These are phyloP conservation scores for Ceratobasidium sp. DNA, from an alignment of 1,284 basidiomycete species.

Conservation along the genomic window DNA sequence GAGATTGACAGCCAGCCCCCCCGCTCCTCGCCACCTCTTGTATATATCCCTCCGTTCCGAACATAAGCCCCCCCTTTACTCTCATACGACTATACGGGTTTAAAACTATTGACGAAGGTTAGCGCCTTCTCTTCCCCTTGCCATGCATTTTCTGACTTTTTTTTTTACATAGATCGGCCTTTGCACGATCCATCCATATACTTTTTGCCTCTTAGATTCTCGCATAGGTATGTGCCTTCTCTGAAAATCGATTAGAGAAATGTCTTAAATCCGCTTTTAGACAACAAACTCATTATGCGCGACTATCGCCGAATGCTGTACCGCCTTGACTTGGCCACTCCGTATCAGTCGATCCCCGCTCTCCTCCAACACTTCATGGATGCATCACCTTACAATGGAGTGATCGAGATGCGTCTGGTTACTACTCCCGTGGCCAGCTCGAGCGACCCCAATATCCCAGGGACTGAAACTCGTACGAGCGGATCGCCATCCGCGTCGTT, in stretches of 20 bases:
- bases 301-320: conserved; percentile 38
- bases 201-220: neutral
- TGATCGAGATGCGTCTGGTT: conserved; percentile 33
- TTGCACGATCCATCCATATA: neutral
- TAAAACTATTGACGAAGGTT: neutral
- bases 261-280: too few relatives aligned
- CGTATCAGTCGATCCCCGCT: conserved; percentile 34
- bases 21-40: neutral
- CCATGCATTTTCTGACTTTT: neutral
- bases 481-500: conserved; percentile 10
- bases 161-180: neutral
- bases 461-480: conserved; percentile 20
- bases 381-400: conserved; percentile 19
- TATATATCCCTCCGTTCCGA: neutral
- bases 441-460: conserved; percentile 29
- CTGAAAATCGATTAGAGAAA: neutral
- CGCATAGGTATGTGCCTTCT: neutral
- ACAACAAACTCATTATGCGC: conserved; percentile 6
- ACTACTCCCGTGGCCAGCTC: conserved; percentile 33
- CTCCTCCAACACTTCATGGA: conserved; percentile 38
- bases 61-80: too few relatives aligned
- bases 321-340: conserved; percentile 35
- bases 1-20: conserved; percentile 6
- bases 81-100: neutral
- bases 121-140: neutral